Evolutionary conservation across 2,329 filamentous ascomycete genomes (phyloP), one percentile per base, ranked within the genome.

Genomic region (Aspergillus intermedius): DNA sequence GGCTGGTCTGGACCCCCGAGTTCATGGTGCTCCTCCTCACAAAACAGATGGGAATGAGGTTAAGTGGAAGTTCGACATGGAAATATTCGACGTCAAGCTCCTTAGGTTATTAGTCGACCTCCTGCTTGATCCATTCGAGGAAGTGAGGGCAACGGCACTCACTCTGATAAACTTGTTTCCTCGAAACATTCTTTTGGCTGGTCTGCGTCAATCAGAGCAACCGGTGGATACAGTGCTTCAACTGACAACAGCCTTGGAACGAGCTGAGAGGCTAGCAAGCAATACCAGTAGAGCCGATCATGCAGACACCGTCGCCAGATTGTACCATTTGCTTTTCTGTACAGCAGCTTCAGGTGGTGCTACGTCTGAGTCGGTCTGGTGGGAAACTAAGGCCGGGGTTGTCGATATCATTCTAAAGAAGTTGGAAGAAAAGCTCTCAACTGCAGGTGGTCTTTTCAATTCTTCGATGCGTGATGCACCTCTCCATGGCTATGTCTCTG

Each of bases 121-220:
- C 19, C 70, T 95, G 6, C 76, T 95, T 62, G 88, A 98, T 59
- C 88, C 91, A 0, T 98, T 95, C 60, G 93, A 97, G 49, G 93
- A 98, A 66, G 87, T 97, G 4, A 79, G 91, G 56, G 81, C 72
- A 42, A 70, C 68, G 1, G 70, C 80, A 6, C 66, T 77, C 12
- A 63, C 65, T 12, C 65, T 79, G 5, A 60, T 83, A 30, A 63
- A 62, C 17, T 34, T 67, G 21, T 72, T 69, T 39, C 69, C 70
- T 13, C 49, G 45, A 5, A 50, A 63, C 5, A 50, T 66, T 10
- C 46, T 70, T 5, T 43, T 64, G n/a, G 42, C 45, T 15, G 52
- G 51, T 4, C 42, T 51, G 12, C 21, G 28, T 10, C 42, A 51
- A n/a, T n/a, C 30, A 25, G 44, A 48, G 13, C 55, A 56, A 2